Evolutionary conservation across 169 alveolate genomes (phyloP), one percentile per base, ranked within the genome.

Genomic region (Besnoitia besnoiti): DNA sequence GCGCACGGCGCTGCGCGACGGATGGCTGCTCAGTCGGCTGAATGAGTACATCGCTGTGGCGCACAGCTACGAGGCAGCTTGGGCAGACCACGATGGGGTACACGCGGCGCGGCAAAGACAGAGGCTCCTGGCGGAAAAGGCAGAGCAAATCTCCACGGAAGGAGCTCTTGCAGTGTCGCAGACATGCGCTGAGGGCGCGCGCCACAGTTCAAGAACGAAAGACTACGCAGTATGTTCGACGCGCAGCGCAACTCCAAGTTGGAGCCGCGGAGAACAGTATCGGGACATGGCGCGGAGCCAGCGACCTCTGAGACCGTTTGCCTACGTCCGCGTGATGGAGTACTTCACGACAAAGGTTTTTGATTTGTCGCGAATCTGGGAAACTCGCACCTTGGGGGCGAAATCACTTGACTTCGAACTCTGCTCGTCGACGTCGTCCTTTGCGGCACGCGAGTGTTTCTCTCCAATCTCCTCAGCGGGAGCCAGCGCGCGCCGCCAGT

Each of bases 261-360:
- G 67, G 67, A 3, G 5, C n/a, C 30, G 59, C 7, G 59, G 3
- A 8, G 67, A 55, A 1, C 67, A n/a, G 30, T 1, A 10, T 55
- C 30, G 33, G 67, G 67, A 16, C 30, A 19, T n/a, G 67, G 12
- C 24, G 67, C 67, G 67, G 27, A 19, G 30, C 67, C 67, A 55
- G 24, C 12, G 33, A 55, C 67, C 67, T 55, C 67, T 55, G 67
- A 73, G n/a, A 19, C 82, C 39, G 2, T 73, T 73, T 42, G 47
- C n/a, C 82, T 73, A 73, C 82, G 82, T 73, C 16, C 82, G 82
- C 39, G 39, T 73, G 44, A 19, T 73, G 47, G 82, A 73, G 82
- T n/a, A 35, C 46, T n/a, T 73, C 82, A 73, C n/a, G 82, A 19
- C 82, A 73, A 73, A 73, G 82, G 46, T 73, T 73, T 73, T 16